These are phyloP conservation scores for Coniferiporia weirii DNA, from an alignment of 1,284 basidiomycete genomes.

Conservation along the genomic window DNA sequence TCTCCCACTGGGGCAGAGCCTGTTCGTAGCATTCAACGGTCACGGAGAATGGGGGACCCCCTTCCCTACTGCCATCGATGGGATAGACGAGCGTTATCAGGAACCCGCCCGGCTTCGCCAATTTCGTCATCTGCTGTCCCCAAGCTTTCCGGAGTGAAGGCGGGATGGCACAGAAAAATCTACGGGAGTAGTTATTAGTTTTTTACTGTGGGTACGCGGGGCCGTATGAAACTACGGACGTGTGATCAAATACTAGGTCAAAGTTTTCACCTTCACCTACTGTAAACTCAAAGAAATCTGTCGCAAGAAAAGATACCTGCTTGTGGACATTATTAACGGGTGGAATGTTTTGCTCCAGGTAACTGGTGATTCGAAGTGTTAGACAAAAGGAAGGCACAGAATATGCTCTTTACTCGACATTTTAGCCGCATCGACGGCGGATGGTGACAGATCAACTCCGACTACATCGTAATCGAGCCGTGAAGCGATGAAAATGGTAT, in stretches of 20 bases:
- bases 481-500: constrained; percentile 50
- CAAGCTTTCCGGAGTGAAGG: constrained; percentile 49
- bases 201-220: background rate
- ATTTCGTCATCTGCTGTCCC: constrained; percentile 49
- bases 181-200: background rate
- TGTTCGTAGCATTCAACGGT: constrained; percentile 53
- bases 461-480: constrained; percentile 41
- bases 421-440: constrained; percentile 47
- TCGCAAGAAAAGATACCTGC: constrained; percentile 31
- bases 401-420: constrained; percentile 33
- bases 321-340: background rate
- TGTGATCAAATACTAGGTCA: constrained; percentile 64
- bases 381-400: background rate
- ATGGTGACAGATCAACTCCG: constrained; percentile 55
- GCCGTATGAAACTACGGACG: constrained; percentile 37
- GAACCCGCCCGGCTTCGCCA: constrained; percentile 55
- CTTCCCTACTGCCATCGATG: constrained; percentile 44
- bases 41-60: constrained; percentile 62
- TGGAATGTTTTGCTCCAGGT: background rate
- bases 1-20: constrained; percentile 50
- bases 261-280: constrained; percentile 38
- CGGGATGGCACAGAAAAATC: constrained; percentile 42
- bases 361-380: background rate
- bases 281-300: constrained; percentile 51
- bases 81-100: constrained; percentile 57